Evolutionary conservation across 768 basidiomycete genomes (phyloP), one percentile per base, ranked within the genome.

Genomic region (Rhodosporidiobolus odoratus): DNA sequence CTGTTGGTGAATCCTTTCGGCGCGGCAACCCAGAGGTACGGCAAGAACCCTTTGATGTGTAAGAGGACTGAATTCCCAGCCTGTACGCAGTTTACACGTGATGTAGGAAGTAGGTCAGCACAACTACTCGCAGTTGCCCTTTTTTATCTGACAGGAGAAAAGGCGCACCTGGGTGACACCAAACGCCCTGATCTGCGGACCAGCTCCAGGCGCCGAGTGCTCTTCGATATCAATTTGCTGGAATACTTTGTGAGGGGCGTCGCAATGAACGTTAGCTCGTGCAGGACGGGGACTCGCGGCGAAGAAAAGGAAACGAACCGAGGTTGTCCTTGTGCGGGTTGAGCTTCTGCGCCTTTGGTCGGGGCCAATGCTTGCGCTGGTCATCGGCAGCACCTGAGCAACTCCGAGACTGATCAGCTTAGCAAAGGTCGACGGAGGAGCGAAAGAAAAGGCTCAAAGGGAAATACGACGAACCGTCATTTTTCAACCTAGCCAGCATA

Each of bases 191-290:
- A 84, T 72, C 21, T 77, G 76, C 1, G 82, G 80, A 23, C 86
- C 75, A 40, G 84, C 84, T 8, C 80, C 80, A 19, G 87, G 81
- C 34, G 83, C 83, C 15, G 83, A 79, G 56, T 85, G 84, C 65
- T 88, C 84, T 73, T 95, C 92, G 13, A 98, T 84, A 73, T 98
- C 96, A 68, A 95, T 94, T 80, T 98, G 96, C 79, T 99, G 96
- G 76, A 98, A 98, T 32, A 68, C 68, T 71, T n/a, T n/a, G n/a
- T n/a, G n/a, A n/a, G n/a, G 69, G 40, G 37, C 15, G 9, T 37
- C 25, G 1, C 12, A 27, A 35, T 23, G 37, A 38, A 40, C 30
- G 47, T 68, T 27, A 68, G 56, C 40, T 12, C 25, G 34, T 34
- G 32, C 8, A 37, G 27, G 34, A 19, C 27, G 32, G 30, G 32